Conservation (phyloP, 495 filamentous ascomycete genomes). For the Jackrogersella minutella region DNA sequence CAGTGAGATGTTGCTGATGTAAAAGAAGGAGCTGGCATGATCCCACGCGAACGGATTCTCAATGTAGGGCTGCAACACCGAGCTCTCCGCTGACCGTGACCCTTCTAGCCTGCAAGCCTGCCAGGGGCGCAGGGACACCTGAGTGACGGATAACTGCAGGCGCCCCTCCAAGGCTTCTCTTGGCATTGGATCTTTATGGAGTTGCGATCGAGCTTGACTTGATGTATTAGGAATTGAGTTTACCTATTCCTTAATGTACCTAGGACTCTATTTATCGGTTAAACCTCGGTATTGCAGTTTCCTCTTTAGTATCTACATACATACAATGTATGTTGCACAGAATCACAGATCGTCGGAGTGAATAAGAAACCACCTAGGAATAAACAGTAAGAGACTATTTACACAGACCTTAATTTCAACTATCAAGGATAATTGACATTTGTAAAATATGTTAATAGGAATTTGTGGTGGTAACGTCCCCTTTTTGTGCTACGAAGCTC, state of each 20-base stretch:
- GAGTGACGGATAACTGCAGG: slow-evolving; percentile 31
- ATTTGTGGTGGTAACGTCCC: slow-evolving; percentile 80
- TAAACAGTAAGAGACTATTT: neutral
- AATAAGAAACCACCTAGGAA: neutral
- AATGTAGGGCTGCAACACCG: slow-evolving; percentile 31
- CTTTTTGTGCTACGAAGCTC: slow-evolving; percentile 21
- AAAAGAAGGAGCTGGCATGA: slow-evolving; percentile 14
- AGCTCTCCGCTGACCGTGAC: slow-evolving; percentile 35
- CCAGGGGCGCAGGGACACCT: slow-evolving; percentile 30
- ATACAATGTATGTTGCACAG: slow-evolving; percentile 13
- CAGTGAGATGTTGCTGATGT: slow-evolving; percentile 31
- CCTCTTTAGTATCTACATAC: slow-evolving; percentile 1
- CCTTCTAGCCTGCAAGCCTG: neutral
- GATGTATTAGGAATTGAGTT: too few species aligned
- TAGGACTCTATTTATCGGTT: neutral
- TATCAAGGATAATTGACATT: neutral
- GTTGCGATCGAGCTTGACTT: neutral
- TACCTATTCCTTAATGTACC: neutral
- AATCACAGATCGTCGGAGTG: too few species aligned
- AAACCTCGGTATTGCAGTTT: slow-evolving; percentile 16
- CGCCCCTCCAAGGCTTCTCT: slow-evolving; percentile 28
- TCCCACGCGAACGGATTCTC: slow-evolving; percentile 12
- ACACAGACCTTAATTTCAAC: neutral
- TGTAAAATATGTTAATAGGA: slow-evolving; percentile 83
- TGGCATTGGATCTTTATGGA: slow-evolving; percentile 18